Evolutionary conservation across 129 eudicot genomes (phyloP).

Genomic region (sunflower (Helianthus annuus)): DNA sequence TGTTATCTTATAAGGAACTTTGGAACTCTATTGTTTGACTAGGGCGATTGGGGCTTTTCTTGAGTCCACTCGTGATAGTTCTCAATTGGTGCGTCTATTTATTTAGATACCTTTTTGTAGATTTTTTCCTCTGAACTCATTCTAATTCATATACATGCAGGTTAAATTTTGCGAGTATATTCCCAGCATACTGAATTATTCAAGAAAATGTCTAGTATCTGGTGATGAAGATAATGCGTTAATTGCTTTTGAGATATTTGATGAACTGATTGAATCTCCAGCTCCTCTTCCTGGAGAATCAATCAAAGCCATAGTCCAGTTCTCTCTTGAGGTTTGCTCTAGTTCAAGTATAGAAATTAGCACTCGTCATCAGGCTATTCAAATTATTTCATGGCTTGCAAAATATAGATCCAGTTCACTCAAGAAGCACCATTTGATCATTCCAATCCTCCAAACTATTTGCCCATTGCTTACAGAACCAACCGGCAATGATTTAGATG

Average conservation of each 20-base stretch:
- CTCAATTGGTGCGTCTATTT: conserved; percentile 69
- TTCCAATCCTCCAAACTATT: conserved; percentile 83
- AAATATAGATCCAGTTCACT: conserved; percentile 77
- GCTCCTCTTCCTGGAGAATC: conserved; percentile 94
- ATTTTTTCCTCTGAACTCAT: conserved; percentile 1
- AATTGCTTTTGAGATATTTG: conserved; percentile 94
- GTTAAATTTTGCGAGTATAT: conserved; percentile 75
- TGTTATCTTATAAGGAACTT: not conserved
- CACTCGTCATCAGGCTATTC: conserved; percentile 96
- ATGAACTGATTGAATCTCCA: conserved; percentile 92
- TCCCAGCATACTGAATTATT: conserved; percentile 78
- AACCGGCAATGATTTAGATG: conserved; percentile 55
- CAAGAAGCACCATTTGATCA: conserved; percentile 67
- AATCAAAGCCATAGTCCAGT: conserved; percentile 83
- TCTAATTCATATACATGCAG: conserved; percentile 41
- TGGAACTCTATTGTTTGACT: conserved; percentile 28
- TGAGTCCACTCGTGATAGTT: conserved; percentile 81
- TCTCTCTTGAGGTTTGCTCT: conserved; percentile 90
- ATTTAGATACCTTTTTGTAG: not conserved
- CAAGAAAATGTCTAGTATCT: conserved; percentile 79
- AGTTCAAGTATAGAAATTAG: conserved; percentile 59
- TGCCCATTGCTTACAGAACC: conserved; percentile 86
- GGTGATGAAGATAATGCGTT: conserved; percentile 85
- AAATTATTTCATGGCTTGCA: conserved; percentile 96
- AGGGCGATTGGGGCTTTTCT: conserved; percentile 98